phyloP scores from a whole-genome alignment of 2,329 filamentous ascomycete genomes.

The Aaosphaeria pasadenensis region DNA sequence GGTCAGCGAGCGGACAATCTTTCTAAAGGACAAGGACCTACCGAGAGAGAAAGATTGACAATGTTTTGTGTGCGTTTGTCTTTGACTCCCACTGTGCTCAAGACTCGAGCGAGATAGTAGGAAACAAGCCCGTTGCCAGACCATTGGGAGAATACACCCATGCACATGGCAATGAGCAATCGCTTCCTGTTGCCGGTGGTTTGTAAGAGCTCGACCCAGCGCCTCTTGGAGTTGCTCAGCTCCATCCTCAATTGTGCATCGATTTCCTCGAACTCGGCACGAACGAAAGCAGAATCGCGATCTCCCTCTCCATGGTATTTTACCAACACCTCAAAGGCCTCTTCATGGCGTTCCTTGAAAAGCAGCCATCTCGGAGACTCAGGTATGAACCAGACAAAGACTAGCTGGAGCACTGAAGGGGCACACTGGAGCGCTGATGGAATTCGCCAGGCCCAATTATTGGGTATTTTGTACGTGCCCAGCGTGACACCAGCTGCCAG shows the following conservation, averaged over 20 bases:
- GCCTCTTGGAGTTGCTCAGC: too few relatives aligned
- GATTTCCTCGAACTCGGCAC: background rate
- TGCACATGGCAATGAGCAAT: constrained; percentile 35
- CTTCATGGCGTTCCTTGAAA: constrained; percentile 49
- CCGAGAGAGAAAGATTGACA: constrained; percentile 36
- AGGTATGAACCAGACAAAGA: constrained; percentile 37
- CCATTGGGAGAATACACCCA: constrained; percentile 40
- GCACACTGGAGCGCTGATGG: constrained; percentile 50
- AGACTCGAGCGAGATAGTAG: constrained; percentile 37
- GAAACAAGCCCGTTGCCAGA: constrained; percentile 41
- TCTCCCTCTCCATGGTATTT: constrained; percentile 50
- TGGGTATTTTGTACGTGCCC: constrained; percentile 11
- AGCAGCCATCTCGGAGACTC: constrained; percentile 60
- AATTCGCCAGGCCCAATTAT: constrained; percentile 44
- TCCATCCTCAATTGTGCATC: background rate
- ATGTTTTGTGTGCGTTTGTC: constrained; percentile 31
- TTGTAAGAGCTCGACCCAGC: constrained; percentile 11
- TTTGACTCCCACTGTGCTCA: constrained; percentile 39
- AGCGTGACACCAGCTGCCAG: constrained; percentile 17
- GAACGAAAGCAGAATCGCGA: constrained; percentile 2
- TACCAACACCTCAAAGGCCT: constrained; percentile 52
- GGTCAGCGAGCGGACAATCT: too few relatives aligned
- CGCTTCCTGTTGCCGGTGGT: constrained; percentile 38
- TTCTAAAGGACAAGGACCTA: too few relatives aligned
- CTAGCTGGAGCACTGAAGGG: constrained; percentile 38